These are phyloP conservation scores for Nectriaceae sp. DNA, from an alignment of 2,329 filamentous ascomycete genomes.

Conservation along the genomic window DNA sequence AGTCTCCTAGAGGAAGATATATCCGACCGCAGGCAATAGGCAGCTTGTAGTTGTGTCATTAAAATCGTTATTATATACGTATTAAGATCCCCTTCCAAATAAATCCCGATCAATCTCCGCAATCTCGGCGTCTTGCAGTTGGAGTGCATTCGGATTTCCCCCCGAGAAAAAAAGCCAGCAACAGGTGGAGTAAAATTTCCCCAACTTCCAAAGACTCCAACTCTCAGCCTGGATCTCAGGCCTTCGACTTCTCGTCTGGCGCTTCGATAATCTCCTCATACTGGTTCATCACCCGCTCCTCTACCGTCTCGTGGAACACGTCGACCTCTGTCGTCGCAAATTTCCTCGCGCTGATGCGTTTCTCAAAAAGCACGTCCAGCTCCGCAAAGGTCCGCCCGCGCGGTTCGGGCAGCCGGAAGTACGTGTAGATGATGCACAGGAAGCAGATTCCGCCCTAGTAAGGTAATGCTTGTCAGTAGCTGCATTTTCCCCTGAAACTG, in stretches of 20 bases:
- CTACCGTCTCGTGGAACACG: conserved; percentile 55
- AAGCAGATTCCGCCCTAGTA: conserved; percentile 71
- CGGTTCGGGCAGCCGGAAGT: conserved; percentile 66
- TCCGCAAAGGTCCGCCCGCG: conserved; percentile 81
- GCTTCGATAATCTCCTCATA: conserved; percentile 43
- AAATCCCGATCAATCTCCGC: neutral
- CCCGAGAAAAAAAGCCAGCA: too few species aligned
- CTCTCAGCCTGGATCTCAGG: conserved; percentile 8
- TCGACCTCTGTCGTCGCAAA: conserved; percentile 64
- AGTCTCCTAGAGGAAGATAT: too few species aligned
- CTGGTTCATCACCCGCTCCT: conserved; percentile 47
- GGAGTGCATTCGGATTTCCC: neutral
- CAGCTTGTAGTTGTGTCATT: too few species aligned
- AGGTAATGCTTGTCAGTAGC: conserved; percentile 11
- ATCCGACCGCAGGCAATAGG: too few species aligned
- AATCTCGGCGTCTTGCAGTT: neutral
- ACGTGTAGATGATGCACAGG: conserved; percentile 75
- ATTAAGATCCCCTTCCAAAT: too few species aligned
- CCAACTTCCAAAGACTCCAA: too few species aligned
- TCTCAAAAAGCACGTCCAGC: conserved; percentile 82
- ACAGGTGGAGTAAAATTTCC: too few species aligned
- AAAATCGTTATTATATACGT: too few species aligned
- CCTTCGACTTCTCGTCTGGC: conserved; percentile 17
- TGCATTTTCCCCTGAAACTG: neutral
- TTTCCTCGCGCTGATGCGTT: conserved; percentile 68